These are phyloP conservation scores for Cladobotryum mycophilum DNA, from an alignment of 2,329 filamentous ascomycete genomes.

Conservation along the genomic window DNA sequence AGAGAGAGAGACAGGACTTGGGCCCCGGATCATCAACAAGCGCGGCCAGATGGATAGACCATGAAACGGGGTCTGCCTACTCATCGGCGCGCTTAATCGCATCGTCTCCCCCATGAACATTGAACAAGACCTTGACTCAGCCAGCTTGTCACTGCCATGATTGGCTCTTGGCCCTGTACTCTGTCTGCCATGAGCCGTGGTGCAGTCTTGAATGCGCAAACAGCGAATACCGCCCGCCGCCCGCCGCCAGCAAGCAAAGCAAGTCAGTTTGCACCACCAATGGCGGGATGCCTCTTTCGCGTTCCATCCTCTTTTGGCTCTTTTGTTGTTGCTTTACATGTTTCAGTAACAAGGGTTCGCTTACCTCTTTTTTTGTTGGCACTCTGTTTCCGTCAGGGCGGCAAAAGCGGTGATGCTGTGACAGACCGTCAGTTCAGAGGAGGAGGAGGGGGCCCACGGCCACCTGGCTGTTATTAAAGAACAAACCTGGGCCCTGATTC, in stretches of 20 bases:
- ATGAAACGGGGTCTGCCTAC: conserved; percentile 8
- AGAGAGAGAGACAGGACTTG: no score
- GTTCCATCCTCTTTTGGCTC: not conserved
- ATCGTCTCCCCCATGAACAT: not conserved
- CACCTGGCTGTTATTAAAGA: conserved; percentile 4
- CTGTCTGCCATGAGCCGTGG: no score
- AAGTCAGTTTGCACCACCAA: no score
- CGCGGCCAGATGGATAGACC: conserved; percentile 5
- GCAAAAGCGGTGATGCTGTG: conserved; percentile 6
- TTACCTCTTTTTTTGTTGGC: not conserved
- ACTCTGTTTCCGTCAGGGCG: conserved; percentile 2
- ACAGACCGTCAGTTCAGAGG: not conserved
- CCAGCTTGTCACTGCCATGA: not conserved
- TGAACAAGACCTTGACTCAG: not conserved
- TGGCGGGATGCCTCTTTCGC: not conserved
- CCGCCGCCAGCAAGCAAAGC: no score
- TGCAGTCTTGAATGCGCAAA: no score
- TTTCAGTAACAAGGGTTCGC: conserved; percentile 1
- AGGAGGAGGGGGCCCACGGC: no score
- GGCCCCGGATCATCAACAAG: not conserved
- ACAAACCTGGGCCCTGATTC: conserved; percentile 6
- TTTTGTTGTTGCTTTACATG: not conserved
- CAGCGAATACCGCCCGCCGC: no score
- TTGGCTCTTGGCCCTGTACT: not conserved
- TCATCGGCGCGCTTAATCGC: conserved; percentile 7